phyloP scores from a whole-genome alignment of 306 rosid species.

The Canavalia ensiformis region DNA sequence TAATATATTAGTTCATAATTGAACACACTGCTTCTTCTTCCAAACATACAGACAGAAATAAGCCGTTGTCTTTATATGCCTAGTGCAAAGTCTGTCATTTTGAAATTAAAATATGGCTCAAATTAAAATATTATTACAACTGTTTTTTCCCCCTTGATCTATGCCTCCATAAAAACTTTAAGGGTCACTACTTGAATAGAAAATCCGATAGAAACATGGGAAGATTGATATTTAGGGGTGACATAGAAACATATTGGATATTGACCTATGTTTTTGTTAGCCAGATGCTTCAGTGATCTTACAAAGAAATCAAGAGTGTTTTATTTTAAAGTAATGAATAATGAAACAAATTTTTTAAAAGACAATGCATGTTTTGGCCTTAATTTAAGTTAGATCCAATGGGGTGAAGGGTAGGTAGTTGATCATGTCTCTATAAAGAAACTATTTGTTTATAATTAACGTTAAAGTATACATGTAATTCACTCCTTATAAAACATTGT shows the following conservation, averaged over 20 bases:
- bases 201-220: slow-evolving; percentile 35
- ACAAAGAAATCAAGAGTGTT: not conserved
- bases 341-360: slow-evolving; percentile 19
- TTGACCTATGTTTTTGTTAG: slow-evolving; percentile 44
- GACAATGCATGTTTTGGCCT: not conserved
- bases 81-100: slow-evolving; percentile 42
- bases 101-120: slow-evolving; percentile 34
- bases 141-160: not conserved
- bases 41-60: slow-evolving; percentile 21
- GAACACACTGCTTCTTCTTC: slow-evolving; percentile 45
- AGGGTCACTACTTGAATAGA: slow-evolving; percentile 37
- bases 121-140: slow-evolving; percentile 12
- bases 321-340: slow-evolving; percentile 12
- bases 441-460: slow-evolving; percentile 7
- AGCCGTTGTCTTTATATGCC: slow-evolving; percentile 41
- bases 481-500: not conserved
- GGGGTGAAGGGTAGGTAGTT: not conserved
- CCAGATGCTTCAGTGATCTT: slow-evolving; percentile 32
- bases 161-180: slow-evolving; percentile 37
- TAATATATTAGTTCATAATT: slow-evolving; percentile 2
- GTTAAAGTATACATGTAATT: not conserved
- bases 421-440: not conserved
- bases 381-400: slow-evolving; percentile 1
- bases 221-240: slow-evolving; percentile 35
- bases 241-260: not conserved